Percentiles rank a stretch among this genome's conserved stretches.
phyloP scores from a whole-genome alignment of 495 filamentous ascomycete species.

The Daldinia concentrica region DNA sequence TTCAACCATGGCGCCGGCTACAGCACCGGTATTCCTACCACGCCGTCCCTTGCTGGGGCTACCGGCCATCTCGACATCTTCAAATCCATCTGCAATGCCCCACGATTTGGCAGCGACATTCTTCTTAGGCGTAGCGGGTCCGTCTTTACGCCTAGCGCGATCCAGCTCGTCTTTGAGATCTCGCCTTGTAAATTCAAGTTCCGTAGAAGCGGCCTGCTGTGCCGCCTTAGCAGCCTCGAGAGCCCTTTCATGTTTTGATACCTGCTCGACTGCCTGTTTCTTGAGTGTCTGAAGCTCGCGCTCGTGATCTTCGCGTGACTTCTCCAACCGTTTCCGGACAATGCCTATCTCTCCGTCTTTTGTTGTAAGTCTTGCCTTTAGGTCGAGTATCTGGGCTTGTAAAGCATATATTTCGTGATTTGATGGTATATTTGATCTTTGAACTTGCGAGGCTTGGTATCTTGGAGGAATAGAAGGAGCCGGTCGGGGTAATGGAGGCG shows the following conservation, averaged over 20 bases:
- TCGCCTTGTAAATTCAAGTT: constrained; percentile 62
- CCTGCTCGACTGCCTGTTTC: constrained; percentile 56
- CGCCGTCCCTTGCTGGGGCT: constrained; percentile 56
- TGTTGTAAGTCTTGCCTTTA: constrained; percentile 55
- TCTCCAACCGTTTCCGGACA: constrained; percentile 62
- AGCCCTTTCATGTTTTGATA: constrained; percentile 56
- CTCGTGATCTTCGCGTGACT: constrained; percentile 53
- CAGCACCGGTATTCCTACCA: constrained; percentile 46
- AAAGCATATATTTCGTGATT: constrained; percentile 41
- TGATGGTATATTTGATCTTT: constrained; percentile 18
- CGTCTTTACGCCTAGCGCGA: constrained; percentile 50
- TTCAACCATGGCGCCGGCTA: constrained; percentile 51
- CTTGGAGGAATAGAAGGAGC: constrained; percentile 38
- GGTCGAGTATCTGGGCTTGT: constrained; percentile 48
- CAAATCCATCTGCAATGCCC: constrained; percentile 62
- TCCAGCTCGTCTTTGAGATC: constrained; percentile 61
- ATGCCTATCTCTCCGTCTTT: constrained; percentile 62
- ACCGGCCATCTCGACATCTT: constrained; percentile 59
- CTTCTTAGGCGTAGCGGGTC: constrained; percentile 58
- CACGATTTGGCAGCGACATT: constrained; percentile 49
- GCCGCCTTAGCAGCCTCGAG: constrained; percentile 57
- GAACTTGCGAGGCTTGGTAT: constrained; percentile 45
- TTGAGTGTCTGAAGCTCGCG: constrained; percentile 56
- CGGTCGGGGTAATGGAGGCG: constrained; percentile 38
- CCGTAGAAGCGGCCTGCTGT: constrained; percentile 56